Conservation (phyloP, 2,329 filamentous ascomycete genomes). For the Fragosphaeria purpurea region DNA sequence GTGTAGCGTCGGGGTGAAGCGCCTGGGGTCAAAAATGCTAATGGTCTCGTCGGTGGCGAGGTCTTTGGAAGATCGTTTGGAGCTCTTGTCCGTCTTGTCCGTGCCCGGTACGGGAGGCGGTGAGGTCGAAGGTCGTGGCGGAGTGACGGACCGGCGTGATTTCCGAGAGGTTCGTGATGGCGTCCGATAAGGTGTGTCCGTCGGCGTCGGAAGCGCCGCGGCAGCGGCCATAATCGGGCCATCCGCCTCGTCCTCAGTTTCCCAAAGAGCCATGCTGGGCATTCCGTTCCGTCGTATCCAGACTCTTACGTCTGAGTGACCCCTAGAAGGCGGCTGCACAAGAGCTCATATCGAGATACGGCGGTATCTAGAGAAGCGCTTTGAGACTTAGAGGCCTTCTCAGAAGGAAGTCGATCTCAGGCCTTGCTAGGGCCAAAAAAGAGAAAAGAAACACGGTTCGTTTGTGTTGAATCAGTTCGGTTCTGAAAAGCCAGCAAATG, state of each 20-base stretch:
- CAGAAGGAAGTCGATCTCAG: background rate
- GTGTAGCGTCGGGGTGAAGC: conserved; percentile 91
- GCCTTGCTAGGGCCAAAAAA: no score
- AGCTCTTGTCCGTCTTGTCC: conserved; percentile 33
- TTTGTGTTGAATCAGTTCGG: no score
- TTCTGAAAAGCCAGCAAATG: no score
- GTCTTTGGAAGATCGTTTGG: conserved; percentile 48
- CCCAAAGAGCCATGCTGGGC: conserved; percentile 44
- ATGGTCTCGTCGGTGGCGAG: conserved; percentile 57
- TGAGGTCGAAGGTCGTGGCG: conserved; percentile 50
- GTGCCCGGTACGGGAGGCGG: conserved; percentile 38
- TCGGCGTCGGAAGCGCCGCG: conserved; percentile 53
- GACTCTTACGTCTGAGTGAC: conserved; percentile 1
- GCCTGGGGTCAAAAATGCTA: conserved; percentile 71
- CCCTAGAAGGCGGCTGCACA: background rate
- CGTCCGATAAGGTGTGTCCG: conserved; percentile 62
- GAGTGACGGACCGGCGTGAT: conserved; percentile 58
- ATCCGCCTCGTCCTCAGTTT: conserved; percentile 53
- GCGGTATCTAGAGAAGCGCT: no score
- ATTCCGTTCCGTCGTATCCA: conserved; percentile 2
- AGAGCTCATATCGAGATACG: conserved; percentile 8
- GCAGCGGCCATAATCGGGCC: conserved; percentile 40
- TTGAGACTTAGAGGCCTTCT: background rate
- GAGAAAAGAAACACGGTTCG: no score
- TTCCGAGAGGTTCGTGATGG: conserved; percentile 53